Conservation (phyloP, 768 basidiomycete species). For the Boletus sensibilis region DNA sequence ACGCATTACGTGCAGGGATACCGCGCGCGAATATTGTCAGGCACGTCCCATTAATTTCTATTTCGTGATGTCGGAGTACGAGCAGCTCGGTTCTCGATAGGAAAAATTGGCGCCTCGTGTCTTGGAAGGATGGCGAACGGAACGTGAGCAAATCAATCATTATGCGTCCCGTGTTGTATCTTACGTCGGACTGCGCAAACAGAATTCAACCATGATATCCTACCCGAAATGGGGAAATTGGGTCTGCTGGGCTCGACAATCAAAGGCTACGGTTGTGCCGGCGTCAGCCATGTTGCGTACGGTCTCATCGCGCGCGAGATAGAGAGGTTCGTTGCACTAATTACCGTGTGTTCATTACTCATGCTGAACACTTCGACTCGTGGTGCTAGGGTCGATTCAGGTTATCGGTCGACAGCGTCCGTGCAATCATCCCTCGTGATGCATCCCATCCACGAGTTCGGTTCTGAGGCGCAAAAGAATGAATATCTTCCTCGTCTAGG, state of each 20-base stretch:
- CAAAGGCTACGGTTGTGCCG: constrained; percentile 90
- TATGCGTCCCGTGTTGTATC: neutral
- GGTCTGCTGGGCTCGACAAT: constrained; percentile 93
- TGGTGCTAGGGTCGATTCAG: constrained; percentile 79
- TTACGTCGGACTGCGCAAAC: constrained; percentile 1
- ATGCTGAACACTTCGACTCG: neutral
- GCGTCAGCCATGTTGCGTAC: constrained; percentile 87
- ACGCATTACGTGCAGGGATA: constrained; percentile 53
- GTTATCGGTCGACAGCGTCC: constrained; percentile 91
- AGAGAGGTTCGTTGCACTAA: constrained; percentile 58
- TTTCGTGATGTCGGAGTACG: neutral
- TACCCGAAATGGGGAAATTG: constrained; percentile 90
- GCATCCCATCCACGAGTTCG: constrained; percentile 91
- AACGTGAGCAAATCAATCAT: constrained; percentile 48
- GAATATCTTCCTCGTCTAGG: constrained; percentile 86
- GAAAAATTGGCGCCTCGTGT: constrained; percentile 85
- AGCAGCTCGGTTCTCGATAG: constrained; percentile 37
- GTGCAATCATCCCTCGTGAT: constrained; percentile 97
- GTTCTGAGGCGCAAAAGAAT: constrained; percentile 85
- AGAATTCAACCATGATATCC: constrained; percentile 76
- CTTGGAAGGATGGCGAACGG: constrained; percentile 83
- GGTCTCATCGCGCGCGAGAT: constrained; percentile 93
- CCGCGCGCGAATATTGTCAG: constrained; percentile 78
- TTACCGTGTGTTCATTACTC: neutral
- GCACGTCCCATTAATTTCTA: constrained; percentile 36